Percentiles rank a stretch among this genome's conserved stretches.
phyloP scores from a whole-genome alignment of 208 protist genomes.

The Leishmania lainsoni region DNA sequence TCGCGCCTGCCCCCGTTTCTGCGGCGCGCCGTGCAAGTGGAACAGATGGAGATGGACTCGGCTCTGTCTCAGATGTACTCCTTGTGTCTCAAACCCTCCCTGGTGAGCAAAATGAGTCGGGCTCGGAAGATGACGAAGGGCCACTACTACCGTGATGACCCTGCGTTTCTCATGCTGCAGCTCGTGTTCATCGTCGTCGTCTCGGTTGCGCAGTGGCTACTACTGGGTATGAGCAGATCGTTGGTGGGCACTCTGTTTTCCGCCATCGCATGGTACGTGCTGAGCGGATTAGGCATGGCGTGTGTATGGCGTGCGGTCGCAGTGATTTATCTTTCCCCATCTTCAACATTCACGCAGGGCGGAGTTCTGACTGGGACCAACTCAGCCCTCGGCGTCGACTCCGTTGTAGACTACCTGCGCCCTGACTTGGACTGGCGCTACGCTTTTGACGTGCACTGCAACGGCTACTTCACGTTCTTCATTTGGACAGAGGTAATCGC shows the following conservation, averaged over 20 bases:
- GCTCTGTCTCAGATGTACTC: slow-evolving; percentile 92
- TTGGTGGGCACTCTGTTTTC: slow-evolving; percentile 60
- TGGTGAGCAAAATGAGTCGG: slow-evolving; percentile 89
- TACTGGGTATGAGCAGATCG: slow-evolving; percentile 36
- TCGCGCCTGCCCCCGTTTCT: slow-evolving; percentile 76
- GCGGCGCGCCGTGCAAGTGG: slow-evolving; percentile 76
- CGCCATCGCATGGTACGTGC: slow-evolving; percentile 42
- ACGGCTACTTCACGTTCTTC: slow-evolving; percentile 96
- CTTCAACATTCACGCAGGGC: slow-evolving; percentile 3
- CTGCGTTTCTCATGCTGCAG: slow-evolving; percentile 95
- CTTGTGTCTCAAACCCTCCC: slow-evolving; percentile 70
- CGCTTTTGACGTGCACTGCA: slow-evolving; percentile 97
- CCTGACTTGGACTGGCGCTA: slow-evolving; percentile 94
- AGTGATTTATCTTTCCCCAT: slow-evolving; percentile 28
- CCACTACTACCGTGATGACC: slow-evolving; percentile 97
- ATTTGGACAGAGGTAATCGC: slow-evolving; percentile 92
- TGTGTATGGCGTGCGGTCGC: slow-evolving; percentile 48
- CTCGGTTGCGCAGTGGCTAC: slow-evolving; percentile 51
- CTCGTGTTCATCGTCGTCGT: slow-evolving; percentile 79
- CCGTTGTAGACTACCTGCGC: slow-evolving; percentile 19
- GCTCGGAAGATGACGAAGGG: slow-evolving; percentile 96
- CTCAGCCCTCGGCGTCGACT: slow-evolving; percentile 10
- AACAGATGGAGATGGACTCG: slow-evolving; percentile 94
- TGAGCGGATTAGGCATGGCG: slow-evolving; percentile 67
- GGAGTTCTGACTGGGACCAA: background rate